Base-by-base conservation (phyloP, 805 yeast species). In the Lipomyces lipofer region DNA sequence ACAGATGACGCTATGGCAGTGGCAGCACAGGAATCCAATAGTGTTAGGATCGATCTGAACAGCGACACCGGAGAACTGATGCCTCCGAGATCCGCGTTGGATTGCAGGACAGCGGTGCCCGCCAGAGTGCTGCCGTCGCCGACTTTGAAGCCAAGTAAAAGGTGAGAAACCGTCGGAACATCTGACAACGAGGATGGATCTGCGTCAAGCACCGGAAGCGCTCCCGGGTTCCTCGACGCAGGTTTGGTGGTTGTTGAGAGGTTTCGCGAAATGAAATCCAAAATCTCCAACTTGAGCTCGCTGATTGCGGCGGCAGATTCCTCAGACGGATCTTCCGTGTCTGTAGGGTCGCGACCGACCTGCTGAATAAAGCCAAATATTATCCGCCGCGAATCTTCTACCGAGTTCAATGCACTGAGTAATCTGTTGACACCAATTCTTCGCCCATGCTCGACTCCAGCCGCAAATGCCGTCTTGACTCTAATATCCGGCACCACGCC, bases 351-450 rank as follows among this genome's bases (percentile, higher is more conserved):
- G 4, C 80, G 63, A 42, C 79, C 84, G 21, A 85, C 63, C 64
- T 88, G 95, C 38, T 81, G 79, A 39, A 88, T 82, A 55, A 90
- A 83, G 0, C 89, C 82, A 62, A 79, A 80, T 56, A 86, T 80
- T 35, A 92, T 86, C 60, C 91, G 77, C 1, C 78, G 73, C 0
- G 95, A 82, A 62, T 91, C 97, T 61, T 88, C 88, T 29, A 86
- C 80, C 13, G 90, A 84, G 63, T 84, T 86, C 49, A 86, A 77
- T 35, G 87, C 76, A 0, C 88, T 82, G 44, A 91, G 69, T 12
- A 92, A 70, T 60, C 90, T 80, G 58, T 83, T 84, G 49, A 76
- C 80, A 8, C 76, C 76, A 32, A 59, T 57, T 17, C 59, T 29
- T 5, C 44, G 19, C 17, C 60, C 62, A 9, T 45, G n/a, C 21